Base-by-base conservation (phyloP, 2,329 filamentous ascomycete species). In the Falciphora oryzae region DNA sequence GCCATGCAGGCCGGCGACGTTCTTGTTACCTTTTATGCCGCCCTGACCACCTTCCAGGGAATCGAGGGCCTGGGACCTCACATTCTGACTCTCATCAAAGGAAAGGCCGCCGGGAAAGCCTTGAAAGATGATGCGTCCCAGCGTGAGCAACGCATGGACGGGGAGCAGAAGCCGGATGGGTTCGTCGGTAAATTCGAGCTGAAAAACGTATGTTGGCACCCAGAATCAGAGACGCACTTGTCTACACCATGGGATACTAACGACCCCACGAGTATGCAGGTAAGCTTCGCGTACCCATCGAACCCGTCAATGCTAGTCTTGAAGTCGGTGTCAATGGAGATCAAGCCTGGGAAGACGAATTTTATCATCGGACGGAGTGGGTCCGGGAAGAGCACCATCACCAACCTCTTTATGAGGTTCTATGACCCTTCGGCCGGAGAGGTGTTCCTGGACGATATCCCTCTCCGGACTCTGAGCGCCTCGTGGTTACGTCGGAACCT, bases 381-480 rank as follows among this genome's bases (percentile, higher is more conserved):
- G 0, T 97, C 92, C 2, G 94, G 94, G 0, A 98, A 98, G 75
- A 97, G 92, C 69, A 98, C 94, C 0, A 72, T 98, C 1, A 88
- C 89, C 1, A 92, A 92, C 71, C 81, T 98, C 0, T 80, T 98
- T 0, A 81, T 93, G 62, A 85, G 88, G 16, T 90, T 96, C 69
- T 97, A 97, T 71, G 79, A 85, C 8, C 85, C 91, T 0, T 75
- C 77, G 0, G 77, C 77, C 0, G 94, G 93, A 0, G 75, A 83
- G 0, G 87, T 97, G 22, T 73, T 82, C 0, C 78, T 98, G 13
- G 92, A 96, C 70, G 87, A 84, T 0, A 73, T 82, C 1, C 77
- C 85, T 0, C 77, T 95, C 2, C 73, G 83, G n/a, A 77, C 76
- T 0, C 76, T 97, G 0, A 83, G 92, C 67, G 76, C 82, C 0